Evolutionary conservation across 1,139 yeast species (phyloP).

Genomic region (Pichia sp.): DNA sequence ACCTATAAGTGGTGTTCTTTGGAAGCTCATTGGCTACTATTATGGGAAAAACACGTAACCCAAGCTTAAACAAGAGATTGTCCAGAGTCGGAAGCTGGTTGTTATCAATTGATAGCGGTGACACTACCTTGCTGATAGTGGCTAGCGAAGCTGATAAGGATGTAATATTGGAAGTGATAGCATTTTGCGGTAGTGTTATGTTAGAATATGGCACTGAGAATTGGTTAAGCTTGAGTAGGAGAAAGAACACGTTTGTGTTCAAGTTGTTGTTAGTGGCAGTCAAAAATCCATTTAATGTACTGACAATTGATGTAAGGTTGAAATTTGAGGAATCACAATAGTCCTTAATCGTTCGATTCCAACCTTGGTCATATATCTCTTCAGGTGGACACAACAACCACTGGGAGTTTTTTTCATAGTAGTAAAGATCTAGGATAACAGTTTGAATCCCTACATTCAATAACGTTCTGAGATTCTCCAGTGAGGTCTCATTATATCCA

Average conservation of each 20-base stretch:
- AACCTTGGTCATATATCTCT: background rate
- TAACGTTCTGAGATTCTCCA: slow-evolving; percentile 33
- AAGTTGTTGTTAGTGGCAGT: slow-evolving; percentile 46
- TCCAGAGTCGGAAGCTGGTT: slow-evolving; percentile 34
- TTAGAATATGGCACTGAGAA: slow-evolving; percentile 5
- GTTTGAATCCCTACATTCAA: slow-evolving; percentile 47
- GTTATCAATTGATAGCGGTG: slow-evolving; percentile 7
- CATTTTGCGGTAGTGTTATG: background rate
- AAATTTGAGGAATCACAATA: slow-evolving; percentile 22
- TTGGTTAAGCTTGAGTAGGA: slow-evolving; percentile 42
- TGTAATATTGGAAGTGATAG: slow-evolving; percentile 7
- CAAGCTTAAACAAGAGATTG: slow-evolving; percentile 33
- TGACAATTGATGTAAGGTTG: slow-evolving; percentile 35
- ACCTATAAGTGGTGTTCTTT: slow-evolving; percentile 22
- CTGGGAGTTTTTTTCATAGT: slow-evolving; percentile 42
- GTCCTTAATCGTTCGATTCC: too few species aligned
- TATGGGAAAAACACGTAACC: slow-evolving; percentile 34
- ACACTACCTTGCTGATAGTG: slow-evolving; percentile 3
- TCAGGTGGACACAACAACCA: slow-evolving; percentile 67
- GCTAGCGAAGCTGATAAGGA: slow-evolving; percentile 3
- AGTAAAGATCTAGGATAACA: slow-evolving; percentile 57
- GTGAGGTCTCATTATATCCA: slow-evolving; percentile 43
- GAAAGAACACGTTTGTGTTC: slow-evolving; percentile 45
- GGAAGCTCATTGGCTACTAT: slow-evolving; percentile 29
- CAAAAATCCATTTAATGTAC: slow-evolving; percentile 34